A percentile compares a stretch with the other conserved stretches of the same genome.
phyloP scores from a whole-genome alignment of 176 grass and related monocot genomes.

The Eleusine coracana region DNA sequence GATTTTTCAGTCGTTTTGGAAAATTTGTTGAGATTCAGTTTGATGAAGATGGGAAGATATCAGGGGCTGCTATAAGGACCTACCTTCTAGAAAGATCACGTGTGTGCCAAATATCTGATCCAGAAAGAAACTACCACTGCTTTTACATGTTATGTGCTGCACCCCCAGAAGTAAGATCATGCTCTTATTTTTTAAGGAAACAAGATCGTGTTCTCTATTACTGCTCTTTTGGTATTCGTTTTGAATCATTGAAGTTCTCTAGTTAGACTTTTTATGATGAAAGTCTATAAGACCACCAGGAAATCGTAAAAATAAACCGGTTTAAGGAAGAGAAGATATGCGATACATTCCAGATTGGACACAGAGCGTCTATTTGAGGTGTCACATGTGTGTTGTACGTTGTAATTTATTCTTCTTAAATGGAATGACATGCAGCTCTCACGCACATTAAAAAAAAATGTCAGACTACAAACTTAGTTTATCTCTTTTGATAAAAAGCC shows the following conservation, averaged over 20 bases:
- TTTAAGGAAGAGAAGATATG: not conserved
- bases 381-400: not conserved
- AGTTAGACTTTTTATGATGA: not conserved
- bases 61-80: constrained; percentile 87
- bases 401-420: not conserved
- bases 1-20: constrained; percentile 75
- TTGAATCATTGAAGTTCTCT: not conserved
- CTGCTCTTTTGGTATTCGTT: constrained; percentile 33
- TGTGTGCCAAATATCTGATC: constrained; percentile 92
- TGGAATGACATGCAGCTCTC: not conserved
- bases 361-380: constrained; percentile 12
- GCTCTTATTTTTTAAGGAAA: not conserved
- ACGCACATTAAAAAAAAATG: not conserved
- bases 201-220: not conserved
- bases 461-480: constrained; percentile 11
- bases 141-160: constrained; percentile 93
- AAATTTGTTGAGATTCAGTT: constrained; percentile 98
- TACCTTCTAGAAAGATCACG: constrained; percentile 94
- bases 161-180: constrained; percentile 58
- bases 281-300: not conserved
- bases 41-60: constrained; percentile 70
- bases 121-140: constrained; percentile 93
- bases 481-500: not conserved
- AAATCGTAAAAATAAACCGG: constrained; percentile 9
- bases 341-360: constrained; percentile 9